A percentile compares a stretch with the other conserved stretches of the same genome.
These are phyloP conservation scores for Dianthus caryophyllus DNA, from an alignment of 148 eudicot species.

Conservation along the genomic window DNA sequence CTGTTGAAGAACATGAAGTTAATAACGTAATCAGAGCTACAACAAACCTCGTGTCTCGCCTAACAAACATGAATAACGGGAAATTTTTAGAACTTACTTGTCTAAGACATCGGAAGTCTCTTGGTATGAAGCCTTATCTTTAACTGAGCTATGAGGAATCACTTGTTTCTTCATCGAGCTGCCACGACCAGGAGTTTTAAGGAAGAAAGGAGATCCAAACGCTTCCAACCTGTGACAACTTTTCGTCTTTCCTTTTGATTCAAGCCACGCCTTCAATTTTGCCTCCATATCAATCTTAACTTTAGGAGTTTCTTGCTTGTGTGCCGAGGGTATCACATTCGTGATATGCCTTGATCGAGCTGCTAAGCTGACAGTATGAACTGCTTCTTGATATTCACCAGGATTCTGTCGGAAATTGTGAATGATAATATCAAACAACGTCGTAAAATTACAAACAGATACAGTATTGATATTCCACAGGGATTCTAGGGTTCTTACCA, in stretches of 20 bases:
- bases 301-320: constrained; percentile 50
- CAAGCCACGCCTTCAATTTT: constrained; percentile 78
- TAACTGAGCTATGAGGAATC: constrained; percentile 28
- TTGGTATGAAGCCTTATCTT: constrained; percentile 33
- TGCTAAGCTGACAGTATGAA: constrained; percentile 85
- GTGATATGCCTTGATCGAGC: constrained; percentile 83
- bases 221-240: constrained; percentile 37
- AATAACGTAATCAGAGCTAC: background rate
- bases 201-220: constrained; percentile 43
- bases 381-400: constrained; percentile 79
- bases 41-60: background rate
- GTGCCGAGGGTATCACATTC: constrained; percentile 48
- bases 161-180: constrained; percentile 41
- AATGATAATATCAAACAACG: constrained; percentile 9
- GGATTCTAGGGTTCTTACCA: constrained; percentile 39
- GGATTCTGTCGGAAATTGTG: constrained; percentile 51
- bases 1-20: constrained; percentile 28
- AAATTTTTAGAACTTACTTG: constrained; percentile 27
- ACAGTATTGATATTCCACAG: background rate
- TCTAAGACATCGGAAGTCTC: constrained; percentile 26
- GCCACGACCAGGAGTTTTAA: constrained; percentile 44
- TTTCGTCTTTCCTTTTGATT: constrained; percentile 82
- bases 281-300: constrained; percentile 79
- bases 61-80: background rate
- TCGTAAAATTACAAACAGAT: background rate